Evolutionary conservation across 495 filamentous ascomycete species (phyloP), one percentile per base, ranked within the genome.

Genomic region (Talaromyces nanjingensis): DNA sequence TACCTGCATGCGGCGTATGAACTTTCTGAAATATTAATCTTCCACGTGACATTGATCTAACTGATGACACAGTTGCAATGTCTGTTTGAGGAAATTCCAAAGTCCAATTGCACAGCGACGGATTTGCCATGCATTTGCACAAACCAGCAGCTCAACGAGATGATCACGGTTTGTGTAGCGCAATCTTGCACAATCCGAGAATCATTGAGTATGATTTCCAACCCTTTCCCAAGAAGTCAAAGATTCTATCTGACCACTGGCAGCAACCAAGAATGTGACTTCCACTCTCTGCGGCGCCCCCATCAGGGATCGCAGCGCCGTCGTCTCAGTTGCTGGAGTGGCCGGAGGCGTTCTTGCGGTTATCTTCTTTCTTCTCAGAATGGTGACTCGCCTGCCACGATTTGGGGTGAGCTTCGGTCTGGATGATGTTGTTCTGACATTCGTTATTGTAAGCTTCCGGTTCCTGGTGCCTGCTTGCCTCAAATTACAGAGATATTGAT

Each of bases 201-300:
- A 53, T 69, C 69, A 4, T 47, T 74, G 53, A 69, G 72, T 74
- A 64, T 49, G 67, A 63, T 55, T 33, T 0, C 31, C 45, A 6
- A 12, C 6, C 37, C 52, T 52, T n/a, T 20, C 24, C 16, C n/a
- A 5, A 16, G 11, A 22, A 25, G 8, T 59, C 20, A 20, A 42
- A 20, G 18, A 59, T 14, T 53, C 22, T n/a, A n/a, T n/a, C n/a
- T 29, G 8, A 53, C 22, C 6, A 31, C 4, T 20, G 18, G n/a
- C 54, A 71, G 72, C 70, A 24, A 74, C 73, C 7, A 75, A 72
- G 69, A 75, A 75, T 66, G 70, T 75, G 55, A 74, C 73, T 0
- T 55, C 65, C 18, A 65, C 68, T 18, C 65, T 67, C 25, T 75
- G 73, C 58, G 65, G 64, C 9, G 69, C 64, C 7, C 73, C 73